A percentile compares a stretch with the other conserved stretches of the same genome.
phyloP scores from a whole-genome alignment of 306 rosid genomes.

The Canavalia gladiata region DNA sequence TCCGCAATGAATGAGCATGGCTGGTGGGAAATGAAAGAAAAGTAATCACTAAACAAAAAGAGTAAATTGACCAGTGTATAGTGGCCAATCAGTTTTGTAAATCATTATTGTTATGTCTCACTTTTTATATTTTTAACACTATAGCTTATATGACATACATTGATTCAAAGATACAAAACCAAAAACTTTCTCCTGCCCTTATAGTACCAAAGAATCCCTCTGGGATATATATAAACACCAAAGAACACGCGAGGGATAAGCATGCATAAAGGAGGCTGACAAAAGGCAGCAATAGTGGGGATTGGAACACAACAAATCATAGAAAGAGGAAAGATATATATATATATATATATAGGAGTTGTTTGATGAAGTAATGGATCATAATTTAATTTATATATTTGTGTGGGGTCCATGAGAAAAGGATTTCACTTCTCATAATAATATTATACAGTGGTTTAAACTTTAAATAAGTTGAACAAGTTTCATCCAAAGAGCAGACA shows the following conservation, averaged over 20 bases:
- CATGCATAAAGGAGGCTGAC: constrained; percentile 77
- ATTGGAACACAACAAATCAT: constrained; percentile 36
- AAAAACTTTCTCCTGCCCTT: constrained; percentile 31
- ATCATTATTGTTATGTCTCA: background rate
- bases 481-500: constrained; percentile 53
- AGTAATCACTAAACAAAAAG: constrained; percentile 30
- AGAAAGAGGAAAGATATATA: background rate
- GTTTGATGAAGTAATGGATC: background rate
- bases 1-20: background rate
- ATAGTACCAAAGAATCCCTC: constrained; percentile 7
- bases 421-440: constrained; percentile 2
- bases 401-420: constrained; percentile 29
- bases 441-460: constrained; percentile 15
- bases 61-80: background rate
- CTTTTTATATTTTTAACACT: background rate
- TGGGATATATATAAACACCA: background rate
- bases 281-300: constrained; percentile 46
- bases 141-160: constrained; percentile 6
- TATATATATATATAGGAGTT: background rate
- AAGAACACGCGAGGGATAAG: constrained; percentile 46
- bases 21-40: constrained; percentile 31
- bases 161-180: background rate
- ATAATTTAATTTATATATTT: background rate
- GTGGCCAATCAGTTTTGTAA: background rate
- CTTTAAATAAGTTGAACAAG: constrained; percentile 17